Base-by-base conservation (phyloP, 2,329 filamentous ascomycete species). In the Penicillium frequentans region DNA sequence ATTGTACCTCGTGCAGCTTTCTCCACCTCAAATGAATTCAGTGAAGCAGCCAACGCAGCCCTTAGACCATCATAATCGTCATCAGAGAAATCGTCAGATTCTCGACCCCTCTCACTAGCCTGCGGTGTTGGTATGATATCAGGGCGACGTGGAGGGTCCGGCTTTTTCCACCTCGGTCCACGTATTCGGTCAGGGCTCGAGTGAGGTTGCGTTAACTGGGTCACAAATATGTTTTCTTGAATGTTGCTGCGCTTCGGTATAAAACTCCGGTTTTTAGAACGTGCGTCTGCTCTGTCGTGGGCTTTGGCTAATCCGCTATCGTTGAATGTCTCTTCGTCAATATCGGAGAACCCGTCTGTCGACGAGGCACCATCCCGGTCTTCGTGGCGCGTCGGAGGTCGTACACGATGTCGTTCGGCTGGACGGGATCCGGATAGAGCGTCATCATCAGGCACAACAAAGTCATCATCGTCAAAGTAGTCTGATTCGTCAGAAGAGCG, bases 111-210 rank as follows among this genome's bases (percentile, higher is more conserved):
- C 23, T 42, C 52, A 35, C 46, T 58, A 31, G 37, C 31, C 39
- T 61, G 52, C 9, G 46, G 50, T 26, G 55, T 54, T 23, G 54
- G 46, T 31, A 62, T 59, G 5, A 51, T 45, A 26, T 54, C 54
- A 19, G 59, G 63, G 49, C 39, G 49, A 35, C 66, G 56, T 54
- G 66, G 64, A 10, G 69, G 64, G 39, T 69, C 72, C 16, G 77
- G 75, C 58, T 78, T 81, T 59, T 75, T 79, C 76, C 80, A 83
- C 55, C 80, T 76, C 11, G 81, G 77, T 1, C 80, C 80, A 60
- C 81, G 76, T 54, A 82, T 80, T 57, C 76, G 71, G 50, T 80
- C 81, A 3, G 81, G 81, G 58, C 79, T 82, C 1, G 81, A 82
- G 52, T 71, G 70, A 39, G 78, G 75, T 52, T 78, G 77, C 5